Evolutionary conservation across 345 rosid genomes (phyloP).

Genomic region (Turnera subulata): DNA sequence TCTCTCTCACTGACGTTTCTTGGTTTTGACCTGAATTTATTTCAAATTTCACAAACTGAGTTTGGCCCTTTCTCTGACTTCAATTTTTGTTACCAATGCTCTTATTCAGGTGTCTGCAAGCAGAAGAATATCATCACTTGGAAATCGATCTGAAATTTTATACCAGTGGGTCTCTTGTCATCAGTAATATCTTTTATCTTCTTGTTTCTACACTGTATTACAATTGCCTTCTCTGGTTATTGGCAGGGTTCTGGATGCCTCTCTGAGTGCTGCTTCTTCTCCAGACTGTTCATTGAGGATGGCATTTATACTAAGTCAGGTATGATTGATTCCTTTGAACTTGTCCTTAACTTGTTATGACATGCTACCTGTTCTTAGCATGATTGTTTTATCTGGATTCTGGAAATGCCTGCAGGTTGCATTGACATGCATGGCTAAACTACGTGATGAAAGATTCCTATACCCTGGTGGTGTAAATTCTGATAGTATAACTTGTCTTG

Average conservation of each 20-base stretch:
- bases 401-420: conserved; percentile 57
- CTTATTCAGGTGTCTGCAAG: conserved; percentile 65
- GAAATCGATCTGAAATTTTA: conserved; percentile 69
- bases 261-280: conserved; percentile 86
- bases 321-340: conserved; percentile 10
- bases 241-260: conserved; percentile 87
- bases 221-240: conserved; percentile 27
- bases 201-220: conserved; percentile 13
- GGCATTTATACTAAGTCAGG: conserved; percentile 85
- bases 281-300: conserved; percentile 90
- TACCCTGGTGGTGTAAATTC: conserved; percentile 60
- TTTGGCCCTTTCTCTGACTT: conserved; percentile 7
- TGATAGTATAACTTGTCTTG: conserved; percentile 77
- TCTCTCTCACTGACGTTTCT: conserved; percentile 3
- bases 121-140: conserved; percentile 66
- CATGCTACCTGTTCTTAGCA: no score
- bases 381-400: neutral
- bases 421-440: conserved; percentile 95
- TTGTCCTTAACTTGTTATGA: no score
- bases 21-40: neutral
- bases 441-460: conserved; percentile 80
- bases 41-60: neutral
- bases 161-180: conserved; percentile 56
- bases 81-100: conserved; percentile 6
- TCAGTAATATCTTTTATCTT: conserved; percentile 8